Percentiles rank a stretch among this genome's conserved stretches.
phyloP scores from a whole-genome alignment of 352 stramenopile species.

The Bremia lactucae region DNA sequence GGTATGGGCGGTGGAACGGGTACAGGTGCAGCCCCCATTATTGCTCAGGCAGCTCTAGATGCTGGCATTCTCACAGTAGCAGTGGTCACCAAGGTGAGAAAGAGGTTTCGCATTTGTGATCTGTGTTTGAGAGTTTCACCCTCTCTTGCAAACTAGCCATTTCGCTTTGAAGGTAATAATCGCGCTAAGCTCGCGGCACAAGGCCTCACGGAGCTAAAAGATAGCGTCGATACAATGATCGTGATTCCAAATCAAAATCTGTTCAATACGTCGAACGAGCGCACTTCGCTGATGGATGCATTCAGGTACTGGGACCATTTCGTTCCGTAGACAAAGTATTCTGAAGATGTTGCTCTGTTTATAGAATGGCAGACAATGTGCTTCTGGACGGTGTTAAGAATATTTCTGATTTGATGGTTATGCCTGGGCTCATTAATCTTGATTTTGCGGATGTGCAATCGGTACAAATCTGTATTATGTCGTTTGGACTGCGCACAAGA shows the following conservation, averaged over 20 bases:
- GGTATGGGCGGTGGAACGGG: slow-evolving; percentile 79
- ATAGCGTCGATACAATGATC: slow-evolving; percentile 84
- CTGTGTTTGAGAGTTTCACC: too few relatives aligned
- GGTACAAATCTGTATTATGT: slow-evolving; percentile 17
- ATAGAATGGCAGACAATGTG: slow-evolving; percentile 75
- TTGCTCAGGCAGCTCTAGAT: slow-evolving; percentile 72
- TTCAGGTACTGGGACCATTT: too few relatives aligned
- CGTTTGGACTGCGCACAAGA: neutral
- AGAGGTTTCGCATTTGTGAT: too few relatives aligned
- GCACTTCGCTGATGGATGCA: slow-evolving; percentile 81
- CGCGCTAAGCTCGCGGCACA: slow-evolving; percentile 69
- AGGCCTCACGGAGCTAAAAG: slow-evolving; percentile 63
- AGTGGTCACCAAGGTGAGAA: slow-evolving; percentile 72
- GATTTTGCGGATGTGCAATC: slow-evolving; percentile 84
- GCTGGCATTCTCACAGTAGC: slow-evolving; percentile 78
- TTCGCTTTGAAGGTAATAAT: slow-evolving; percentile 79
- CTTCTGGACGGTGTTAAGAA: slow-evolving; percentile 82
- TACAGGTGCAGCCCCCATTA: slow-evolving; percentile 73
- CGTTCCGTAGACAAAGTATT: too few relatives aligned
- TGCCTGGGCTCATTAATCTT: slow-evolving; percentile 81
- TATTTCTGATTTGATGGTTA: slow-evolving; percentile 85
- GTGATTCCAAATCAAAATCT: slow-evolving; percentile 85
- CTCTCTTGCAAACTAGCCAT: slow-evolving; percentile 32
- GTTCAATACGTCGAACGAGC: slow-evolving; percentile 83
- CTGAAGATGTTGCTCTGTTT: neutral